Base-by-base conservation (phyloP, 164 flowering plant genomes). In the Umbellularia californica region DNA sequence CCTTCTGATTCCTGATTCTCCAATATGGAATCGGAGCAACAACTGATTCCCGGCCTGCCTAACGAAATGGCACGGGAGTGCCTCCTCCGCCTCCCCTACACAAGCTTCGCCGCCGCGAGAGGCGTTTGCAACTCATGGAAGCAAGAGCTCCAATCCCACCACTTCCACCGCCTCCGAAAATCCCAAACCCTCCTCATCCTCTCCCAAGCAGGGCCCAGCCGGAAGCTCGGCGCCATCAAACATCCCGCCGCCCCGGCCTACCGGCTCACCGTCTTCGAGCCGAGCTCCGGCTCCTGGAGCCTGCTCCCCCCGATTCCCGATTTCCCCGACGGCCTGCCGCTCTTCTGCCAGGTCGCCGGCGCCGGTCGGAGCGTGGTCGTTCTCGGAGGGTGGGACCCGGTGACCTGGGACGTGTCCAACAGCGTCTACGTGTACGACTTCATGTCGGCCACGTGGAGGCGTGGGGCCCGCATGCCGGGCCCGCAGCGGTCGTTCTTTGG, bases 371-470 rank as follows among this genome's bases (percentile, higher is more conserved):
- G 77, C 23, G 70, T 92, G 13, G 87, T 91, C 17, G 85, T 90
- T 65, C 52, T 92, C 74, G 97, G 94, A 27, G 97, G 95, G 79
- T 84, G 83, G 85, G 81, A 87, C 72, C 89, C 90, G 72, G 73
- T 10, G 0, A 85, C 88, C 0, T 90, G 89, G 87, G 76, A 72
- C 28, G 85, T 75, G 0, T 77, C 81, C 2, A 70, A 71, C 3
- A 71, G 75, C 1, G 91, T 92, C 2, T 82, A 73, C n/a, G 73
- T 90, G 20, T 91, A 83, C 67, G 78, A 78, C 71, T 89, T 90
- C 41, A 65, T 87, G 2, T 30, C 82, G 1, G 88, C 83, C 72
- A 72, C 75, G 74, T 90, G 97, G 97, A 78, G 85, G 20, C 81
- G 85, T 1, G 97, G 92, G 69, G 73, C 77, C 3, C 77, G 78